A percentile compares a stretch with the other conserved stretches of the same genome.
Evolutionary conservation across 2,329 filamentous ascomycete species (phyloP).

Genomic region (Scedosporium dehoogii): DNA sequence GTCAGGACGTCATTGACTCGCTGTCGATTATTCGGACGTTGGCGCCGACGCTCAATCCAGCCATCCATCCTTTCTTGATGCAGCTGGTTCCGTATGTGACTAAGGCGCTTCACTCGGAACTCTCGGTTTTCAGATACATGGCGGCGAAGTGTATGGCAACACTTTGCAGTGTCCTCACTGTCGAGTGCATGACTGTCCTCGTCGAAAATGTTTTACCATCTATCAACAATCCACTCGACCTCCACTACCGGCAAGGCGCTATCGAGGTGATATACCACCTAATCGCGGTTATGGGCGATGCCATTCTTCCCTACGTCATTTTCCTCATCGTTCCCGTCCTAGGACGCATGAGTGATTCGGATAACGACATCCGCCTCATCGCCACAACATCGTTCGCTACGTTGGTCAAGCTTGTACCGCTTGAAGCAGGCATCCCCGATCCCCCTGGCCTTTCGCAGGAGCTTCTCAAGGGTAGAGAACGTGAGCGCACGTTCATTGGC

Average conservation of each 20-base stretch:
- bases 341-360: conserved; percentile 95
- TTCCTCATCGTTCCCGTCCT: conserved; percentile 97
- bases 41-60: conserved; percentile 74
- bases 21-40: conserved; percentile 87
- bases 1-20: conserved; percentile 88
- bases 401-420: conserved; percentile 88
- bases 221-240: conserved; percentile 81
- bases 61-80: conserved; percentile 71
- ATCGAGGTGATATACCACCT: conserved; percentile 95
- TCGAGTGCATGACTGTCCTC: conserved; percentile 90
- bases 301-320: conserved; percentile 93
- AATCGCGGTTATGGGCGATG: conserved; percentile 96
- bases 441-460: conserved; percentile 86
- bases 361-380: conserved; percentile 87
- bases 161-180: conserved; percentile 90
- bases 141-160: conserved; percentile 96
- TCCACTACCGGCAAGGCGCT: conserved; percentile 82
- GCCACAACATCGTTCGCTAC: conserved; percentile 97
- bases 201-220: conserved; percentile 88
- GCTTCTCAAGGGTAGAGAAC: conserved; percentile 79
- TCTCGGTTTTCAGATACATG: conserved; percentile 92
- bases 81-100: conserved; percentile 76
- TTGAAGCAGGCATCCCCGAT: conserved; percentile 95
- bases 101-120: conserved; percentile 74
- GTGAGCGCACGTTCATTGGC: conserved; percentile 90